Base-by-base conservation (phyloP, 2,329 filamentous ascomycete genomes). In the Talaromyces atroroseus region DNA sequence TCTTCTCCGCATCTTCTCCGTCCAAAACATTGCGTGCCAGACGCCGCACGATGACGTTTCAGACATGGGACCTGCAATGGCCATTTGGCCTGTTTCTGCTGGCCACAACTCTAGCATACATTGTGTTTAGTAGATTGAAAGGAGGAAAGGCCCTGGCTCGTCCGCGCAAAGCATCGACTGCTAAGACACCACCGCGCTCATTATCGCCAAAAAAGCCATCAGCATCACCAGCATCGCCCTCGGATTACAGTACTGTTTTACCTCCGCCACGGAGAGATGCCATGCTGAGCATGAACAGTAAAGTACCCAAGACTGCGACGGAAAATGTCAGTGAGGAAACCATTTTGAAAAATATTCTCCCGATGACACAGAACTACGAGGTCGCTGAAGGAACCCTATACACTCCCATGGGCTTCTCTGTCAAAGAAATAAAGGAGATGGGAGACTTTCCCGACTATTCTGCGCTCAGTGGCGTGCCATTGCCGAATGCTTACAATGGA, bases 381-480 rank as follows among this genome's bases (percentile, higher is more conserved):
- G 65, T 57, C 11, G 72, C 70, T 55, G 61, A 66, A 36, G 63
- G 68, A 18, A 59, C 67, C 20, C 76, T 75, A 24, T 86, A 80
- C 65, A 85, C 83, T 1, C 83, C 82, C 1, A 90, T 82, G 44
- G 88, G 86, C 1, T 87, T 92, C 64, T 86, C 87, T 0, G 77
- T 86, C 0, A 78, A 79, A 2, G 89, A 95, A 56, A 79, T 95
- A 60, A 81, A 80, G 54, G 79, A 80, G 0, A 73, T 95, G 1
- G 89, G 89, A 0, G 79, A 88, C 62, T 95, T 95, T 57, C 89
- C 90, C 0, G 84, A 92, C 66, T 95, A 95, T 68, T 82, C 89
- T 5, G 74, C 78, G 2, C 74, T 95, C 11, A 89, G 86, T 49
- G 90, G 87, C 5, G 85, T 95, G 4, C 87, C 88, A 1, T 72